Evolutionary conservation across 1,284 basidiomycete genomes (phyloP).

Genomic region (Wallemia hederae): DNA sequence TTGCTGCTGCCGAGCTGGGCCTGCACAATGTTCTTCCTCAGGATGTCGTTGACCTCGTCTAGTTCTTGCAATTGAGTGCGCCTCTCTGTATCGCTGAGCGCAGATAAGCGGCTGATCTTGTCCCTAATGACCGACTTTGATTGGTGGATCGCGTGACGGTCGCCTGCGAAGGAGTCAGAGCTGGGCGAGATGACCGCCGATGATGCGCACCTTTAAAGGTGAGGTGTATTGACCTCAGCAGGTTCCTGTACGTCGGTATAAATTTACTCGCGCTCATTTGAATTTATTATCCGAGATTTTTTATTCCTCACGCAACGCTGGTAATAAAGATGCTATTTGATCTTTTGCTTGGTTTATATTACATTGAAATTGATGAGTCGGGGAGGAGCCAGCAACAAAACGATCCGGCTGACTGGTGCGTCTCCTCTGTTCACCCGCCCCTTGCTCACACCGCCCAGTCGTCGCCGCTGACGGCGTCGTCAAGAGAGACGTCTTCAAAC

Average conservation of each 20-base stretch:
- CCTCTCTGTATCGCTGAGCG: background rate
- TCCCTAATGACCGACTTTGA: background rate
- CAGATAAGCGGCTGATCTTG: background rate
- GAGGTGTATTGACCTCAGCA: background rate
- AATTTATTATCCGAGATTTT: background rate
- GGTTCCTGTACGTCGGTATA: background rate
- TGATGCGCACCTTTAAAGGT: background rate
- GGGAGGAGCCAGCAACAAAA: background rate
- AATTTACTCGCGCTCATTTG: background rate
- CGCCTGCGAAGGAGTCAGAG: background rate
- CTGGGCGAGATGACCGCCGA: no score
- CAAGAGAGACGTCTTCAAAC: constrained; percentile 66
- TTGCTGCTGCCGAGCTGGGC: background rate
- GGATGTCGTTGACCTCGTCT: background rate
- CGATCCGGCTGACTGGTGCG: background rate
- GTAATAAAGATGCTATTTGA: background rate
- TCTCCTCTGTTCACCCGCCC: background rate
- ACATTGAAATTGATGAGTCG: background rate
- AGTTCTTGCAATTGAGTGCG: background rate
- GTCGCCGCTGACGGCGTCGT: constrained; percentile 66
- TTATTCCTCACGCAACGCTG: background rate
- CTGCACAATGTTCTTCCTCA: background rate
- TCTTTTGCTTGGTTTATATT: background rate
- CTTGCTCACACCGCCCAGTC: constrained; percentile 21
- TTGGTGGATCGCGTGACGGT: background rate